Evolutionary conservation across 495 filamentous ascomycete genomes (phyloP).

Genomic region (Aspergillus affinis): DNA sequence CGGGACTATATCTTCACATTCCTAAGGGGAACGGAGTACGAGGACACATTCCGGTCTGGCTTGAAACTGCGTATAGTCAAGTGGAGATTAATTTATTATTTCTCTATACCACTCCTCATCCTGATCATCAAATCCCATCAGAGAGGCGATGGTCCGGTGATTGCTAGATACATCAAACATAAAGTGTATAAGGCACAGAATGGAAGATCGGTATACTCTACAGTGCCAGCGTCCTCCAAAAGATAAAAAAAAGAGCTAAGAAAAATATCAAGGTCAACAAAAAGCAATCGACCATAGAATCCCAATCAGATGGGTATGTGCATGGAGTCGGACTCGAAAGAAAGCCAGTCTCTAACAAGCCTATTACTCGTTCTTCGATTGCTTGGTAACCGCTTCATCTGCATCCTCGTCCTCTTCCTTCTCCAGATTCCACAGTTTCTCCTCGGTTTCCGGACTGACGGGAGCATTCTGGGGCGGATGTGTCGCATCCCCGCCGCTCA

Average conservation of each 20-base stretch:
- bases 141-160: background rate
- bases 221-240: slow-evolving; percentile 4
- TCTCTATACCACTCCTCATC: background rate
- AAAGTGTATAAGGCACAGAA: slow-evolving; percentile 6
- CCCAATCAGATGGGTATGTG: background rate
- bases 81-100: background rate
- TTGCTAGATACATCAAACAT: slow-evolving; percentile 1
- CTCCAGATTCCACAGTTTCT: slow-evolving; percentile 37
- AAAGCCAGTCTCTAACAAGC: background rate
- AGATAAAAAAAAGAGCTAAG: slow-evolving; percentile 3
- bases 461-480: slow-evolving; percentile 24
- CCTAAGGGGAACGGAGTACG: no score
- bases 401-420: slow-evolving; percentile 25
- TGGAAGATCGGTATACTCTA: slow-evolving; percentile 4
- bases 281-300: background rate
- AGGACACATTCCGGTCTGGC: no score
- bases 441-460: slow-evolving; percentile 25
- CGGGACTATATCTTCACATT: no score
- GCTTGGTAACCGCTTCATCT: slow-evolving; percentile 5
- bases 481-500: slow-evolving; percentile 72
- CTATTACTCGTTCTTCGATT: slow-evolving; percentile 7
- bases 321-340: background rate
- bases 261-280: background rate
- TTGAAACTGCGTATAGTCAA: background rate
- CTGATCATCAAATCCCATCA: background rate